Evolutionary conservation across 495 filamentous ascomycete species (phyloP).

Genomic region (Xylaria longipes): DNA sequence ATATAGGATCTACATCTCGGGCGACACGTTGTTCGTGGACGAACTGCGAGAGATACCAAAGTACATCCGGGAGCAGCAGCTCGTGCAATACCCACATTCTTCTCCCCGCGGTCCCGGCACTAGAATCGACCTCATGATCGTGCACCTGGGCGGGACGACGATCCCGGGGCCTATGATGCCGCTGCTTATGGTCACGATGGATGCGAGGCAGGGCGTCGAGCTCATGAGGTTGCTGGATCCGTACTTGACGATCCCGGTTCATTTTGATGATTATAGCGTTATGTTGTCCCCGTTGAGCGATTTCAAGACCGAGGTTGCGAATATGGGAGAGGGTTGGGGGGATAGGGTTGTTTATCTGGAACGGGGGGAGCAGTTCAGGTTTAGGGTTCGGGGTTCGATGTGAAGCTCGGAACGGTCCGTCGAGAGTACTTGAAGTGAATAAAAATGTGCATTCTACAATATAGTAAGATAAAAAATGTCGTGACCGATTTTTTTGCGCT

Average conservation of each 20-base stretch:
- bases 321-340: constrained; percentile 49
- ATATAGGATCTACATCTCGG: constrained; percentile 75
- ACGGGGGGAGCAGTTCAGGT: constrained; percentile 63
- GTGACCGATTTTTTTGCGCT: neutral
- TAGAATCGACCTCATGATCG: constrained; percentile 70
- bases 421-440: neutral
- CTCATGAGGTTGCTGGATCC: constrained; percentile 66
- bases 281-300: constrained; percentile 65
- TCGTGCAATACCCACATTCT: neutral
- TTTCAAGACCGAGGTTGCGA: constrained; percentile 62
- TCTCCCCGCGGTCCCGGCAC: constrained; percentile 24
- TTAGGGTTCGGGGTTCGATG: constrained; percentile 50
- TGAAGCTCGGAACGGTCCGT: neutral
- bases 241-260: constrained; percentile 71
- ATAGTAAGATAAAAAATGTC: neutral
- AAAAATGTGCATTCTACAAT: neutral
- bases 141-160: constrained; percentile 71
- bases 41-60: constrained; percentile 66
- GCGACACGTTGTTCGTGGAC: constrained; percentile 71
- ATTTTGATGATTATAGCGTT: constrained; percentile 73
- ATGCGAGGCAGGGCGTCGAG: constrained; percentile 66
- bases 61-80: constrained; percentile 47
- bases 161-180: constrained; percentile 64
- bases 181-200: constrained; percentile 76
- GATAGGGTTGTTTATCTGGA: constrained; percentile 68